These are phyloP conservation scores for Colletotrichum endophyticum DNA, from an alignment of 2,329 filamentous ascomycete species.

Conservation along the genomic window DNA sequence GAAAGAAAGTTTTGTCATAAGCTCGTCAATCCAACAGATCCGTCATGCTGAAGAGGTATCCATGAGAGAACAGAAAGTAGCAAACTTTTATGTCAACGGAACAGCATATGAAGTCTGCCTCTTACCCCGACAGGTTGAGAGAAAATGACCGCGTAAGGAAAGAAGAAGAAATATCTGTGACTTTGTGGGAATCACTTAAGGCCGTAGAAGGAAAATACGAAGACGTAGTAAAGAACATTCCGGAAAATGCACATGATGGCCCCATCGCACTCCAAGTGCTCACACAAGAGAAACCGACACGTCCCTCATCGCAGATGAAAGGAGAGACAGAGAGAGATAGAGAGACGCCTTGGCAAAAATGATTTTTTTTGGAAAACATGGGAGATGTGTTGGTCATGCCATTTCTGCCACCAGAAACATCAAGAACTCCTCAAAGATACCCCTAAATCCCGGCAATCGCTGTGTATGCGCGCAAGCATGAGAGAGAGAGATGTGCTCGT, in stretches of 20 bases:
- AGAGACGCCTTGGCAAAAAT: conserved; percentile 17
- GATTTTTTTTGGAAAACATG: conserved; percentile 14
- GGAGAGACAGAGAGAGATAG: conserved; percentile 4
- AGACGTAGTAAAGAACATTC: conserved; percentile 8
- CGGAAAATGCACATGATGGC: conserved; percentile 11
- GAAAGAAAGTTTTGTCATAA: conserved; percentile 1
- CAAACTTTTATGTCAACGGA: conserved; percentile 19
- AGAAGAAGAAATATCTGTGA: conserved; percentile 11
- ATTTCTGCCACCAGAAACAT: conserved; percentile 15
- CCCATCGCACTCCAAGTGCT: conserved; percentile 17
- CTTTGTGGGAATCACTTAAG: conserved; percentile 21
- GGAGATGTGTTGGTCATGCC: conserved; percentile 13
- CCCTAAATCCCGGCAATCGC: conserved; percentile 11
- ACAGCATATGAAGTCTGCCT: conserved; percentile 19
- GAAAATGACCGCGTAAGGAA: conserved; percentile 18
- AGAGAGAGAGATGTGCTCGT: neutral
- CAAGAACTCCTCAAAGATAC: conserved; percentile 5
- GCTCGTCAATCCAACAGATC: conserved; percentile 22
- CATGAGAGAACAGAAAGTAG: conserved; percentile 22
- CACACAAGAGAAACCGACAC: conserved; percentile 15
- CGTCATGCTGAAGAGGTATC: conserved; percentile 24
- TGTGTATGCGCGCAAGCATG: neutral
- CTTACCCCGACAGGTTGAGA: conserved; percentile 16
- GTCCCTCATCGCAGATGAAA: conserved; percentile 16
- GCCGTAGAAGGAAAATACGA: conserved; percentile 15